A percentile compares a stretch with the other conserved stretches of the same genome.
These are phyloP conservation scores for Kwoniella europaea DNA, from an alignment of 768 basidiomycete genomes.

Conservation along the genomic window DNA sequence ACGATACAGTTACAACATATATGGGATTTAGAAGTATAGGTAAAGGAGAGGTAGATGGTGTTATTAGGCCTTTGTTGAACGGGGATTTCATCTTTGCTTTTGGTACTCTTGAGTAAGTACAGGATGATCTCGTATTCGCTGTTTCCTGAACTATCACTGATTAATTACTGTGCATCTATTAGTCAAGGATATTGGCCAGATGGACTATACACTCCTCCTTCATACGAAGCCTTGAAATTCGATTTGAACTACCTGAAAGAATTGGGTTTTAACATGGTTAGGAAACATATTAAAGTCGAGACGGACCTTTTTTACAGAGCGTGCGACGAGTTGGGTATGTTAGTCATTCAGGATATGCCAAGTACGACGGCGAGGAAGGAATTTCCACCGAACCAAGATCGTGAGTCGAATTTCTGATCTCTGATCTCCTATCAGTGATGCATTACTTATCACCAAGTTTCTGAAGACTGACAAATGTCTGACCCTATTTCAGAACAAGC, in stretches of 20 bases:
- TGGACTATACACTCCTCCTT: slow-evolving; percentile 35
- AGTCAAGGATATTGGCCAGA: slow-evolving; percentile 46
- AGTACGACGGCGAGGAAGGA: slow-evolving; percentile 17
- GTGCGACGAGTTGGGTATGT: slow-evolving; percentile 35
- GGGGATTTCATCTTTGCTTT: slow-evolving; percentile 32
- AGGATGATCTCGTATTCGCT: too few species aligned
- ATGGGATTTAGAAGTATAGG: slow-evolving; percentile 30
- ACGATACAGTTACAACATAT: slow-evolving; percentile 28
- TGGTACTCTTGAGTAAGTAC: slow-evolving; percentile 37
- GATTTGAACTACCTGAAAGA: slow-evolving; percentile 30
- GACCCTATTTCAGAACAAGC: too few species aligned
- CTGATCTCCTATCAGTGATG: too few species aligned
- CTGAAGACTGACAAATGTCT: too few species aligned
- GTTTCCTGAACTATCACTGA: neutral
- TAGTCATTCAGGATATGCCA: slow-evolving; percentile 41
- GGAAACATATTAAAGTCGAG: slow-evolving; percentile 43
- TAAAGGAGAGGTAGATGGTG: slow-evolving; percentile 23
- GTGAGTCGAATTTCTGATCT: too few species aligned
- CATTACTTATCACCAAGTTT: too few species aligned
- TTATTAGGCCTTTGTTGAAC: slow-evolving; percentile 31
- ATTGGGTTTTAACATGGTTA: slow-evolving; percentile 39
- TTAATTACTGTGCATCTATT: neutral
- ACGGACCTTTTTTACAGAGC: slow-evolving; percentile 35
- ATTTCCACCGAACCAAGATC: slow-evolving; percentile 14
- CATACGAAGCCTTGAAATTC: slow-evolving; percentile 34